Conservation (phyloP, 2,329 filamentous ascomycete genomes). For the Nothophoma quercina region DNA sequence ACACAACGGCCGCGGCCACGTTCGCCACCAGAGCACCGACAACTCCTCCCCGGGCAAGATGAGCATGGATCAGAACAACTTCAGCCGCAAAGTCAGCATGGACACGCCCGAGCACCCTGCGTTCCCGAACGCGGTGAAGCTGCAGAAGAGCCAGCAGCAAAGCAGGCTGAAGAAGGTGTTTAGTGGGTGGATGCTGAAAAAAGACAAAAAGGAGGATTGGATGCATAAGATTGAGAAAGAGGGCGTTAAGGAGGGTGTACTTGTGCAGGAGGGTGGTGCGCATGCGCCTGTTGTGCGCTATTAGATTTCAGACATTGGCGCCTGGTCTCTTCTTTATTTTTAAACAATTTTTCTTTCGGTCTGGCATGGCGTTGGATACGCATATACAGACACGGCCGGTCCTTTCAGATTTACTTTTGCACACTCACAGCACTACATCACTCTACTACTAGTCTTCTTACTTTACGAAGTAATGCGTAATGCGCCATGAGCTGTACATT, state of each 20-base stretch:
- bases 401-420: not conserved
- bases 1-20: slow-evolving; percentile 25
- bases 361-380: slow-evolving; percentile 14
- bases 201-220: slow-evolving; percentile 51
- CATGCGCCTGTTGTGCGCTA: slow-evolving; percentile 46
- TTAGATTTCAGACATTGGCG: slow-evolving; percentile 20
- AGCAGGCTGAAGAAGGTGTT: slow-evolving; percentile 46
- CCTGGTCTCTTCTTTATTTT: not conserved
- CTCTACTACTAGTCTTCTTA: slow-evolving; percentile 1
- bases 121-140: slow-evolving; percentile 26
- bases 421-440: slow-evolving; percentile 3
- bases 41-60: slow-evolving; percentile 30
- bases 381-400: slow-evolving; percentile 13
- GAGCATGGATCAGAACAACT: slow-evolving; percentile 40
- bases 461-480: slow-evolving; percentile 28
- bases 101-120: slow-evolving; percentile 26
- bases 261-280: slow-evolving; percentile 41
- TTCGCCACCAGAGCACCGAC: slow-evolving; percentile 25
- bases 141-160: slow-evolving; percentile 38
- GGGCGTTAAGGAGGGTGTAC: slow-evolving; percentile 51
- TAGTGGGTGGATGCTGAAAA: slow-evolving; percentile 46
- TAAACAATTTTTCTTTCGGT: slow-evolving; percentile 2
- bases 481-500: slow-evolving; percentile 19
- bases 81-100: slow-evolving; percentile 44
- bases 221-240: slow-evolving; percentile 53